Conservation (phyloP, 2,329 filamentous ascomycete species). For the Pleurostoma richardsiae region DNA sequence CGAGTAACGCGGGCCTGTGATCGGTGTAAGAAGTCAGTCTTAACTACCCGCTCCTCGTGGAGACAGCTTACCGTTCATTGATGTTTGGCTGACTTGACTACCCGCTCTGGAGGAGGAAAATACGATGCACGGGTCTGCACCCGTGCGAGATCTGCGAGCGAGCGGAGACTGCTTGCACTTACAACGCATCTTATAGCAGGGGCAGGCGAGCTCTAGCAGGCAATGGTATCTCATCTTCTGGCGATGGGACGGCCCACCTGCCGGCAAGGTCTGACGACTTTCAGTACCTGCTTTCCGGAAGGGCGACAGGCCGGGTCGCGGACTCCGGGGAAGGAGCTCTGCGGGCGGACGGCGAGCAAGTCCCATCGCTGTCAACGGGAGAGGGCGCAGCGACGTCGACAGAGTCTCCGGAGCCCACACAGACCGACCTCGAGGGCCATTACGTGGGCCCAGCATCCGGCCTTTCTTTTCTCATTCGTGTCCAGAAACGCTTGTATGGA, state of each 20-base stretch:
- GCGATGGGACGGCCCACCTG: background rate
- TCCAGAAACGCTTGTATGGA: constrained; percentile 41
- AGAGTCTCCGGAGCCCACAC: constrained; percentile 36
- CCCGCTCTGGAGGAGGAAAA: constrained; percentile 24
- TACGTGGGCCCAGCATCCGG: constrained; percentile 42
- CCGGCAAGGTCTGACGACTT: background rate
- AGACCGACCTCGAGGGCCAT: constrained; percentile 38
- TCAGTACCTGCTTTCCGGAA: constrained; percentile 22
- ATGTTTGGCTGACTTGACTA: background rate
- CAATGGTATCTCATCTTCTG: background rate
- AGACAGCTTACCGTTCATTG: too few relatives aligned
- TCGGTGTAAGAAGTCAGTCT: constrained; percentile 37
- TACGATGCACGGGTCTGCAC: constrained; percentile 30
- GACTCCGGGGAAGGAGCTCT: background rate
- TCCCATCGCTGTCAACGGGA: background rate
- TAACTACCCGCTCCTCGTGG: background rate
- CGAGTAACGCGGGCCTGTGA: constrained; percentile 41
- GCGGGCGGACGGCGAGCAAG: background rate
- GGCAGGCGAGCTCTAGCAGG: background rate
- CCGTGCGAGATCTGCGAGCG: constrained; percentile 29
- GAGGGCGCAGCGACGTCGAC: background rate
- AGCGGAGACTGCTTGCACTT: constrained; percentile 33
- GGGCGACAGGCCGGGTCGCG: background rate
- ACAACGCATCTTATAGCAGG: constrained; percentile 40
- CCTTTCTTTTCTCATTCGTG: constrained; percentile 41